Base-by-base conservation (phyloP, 306 rosid genomes). In the Castanea sativa region DNA sequence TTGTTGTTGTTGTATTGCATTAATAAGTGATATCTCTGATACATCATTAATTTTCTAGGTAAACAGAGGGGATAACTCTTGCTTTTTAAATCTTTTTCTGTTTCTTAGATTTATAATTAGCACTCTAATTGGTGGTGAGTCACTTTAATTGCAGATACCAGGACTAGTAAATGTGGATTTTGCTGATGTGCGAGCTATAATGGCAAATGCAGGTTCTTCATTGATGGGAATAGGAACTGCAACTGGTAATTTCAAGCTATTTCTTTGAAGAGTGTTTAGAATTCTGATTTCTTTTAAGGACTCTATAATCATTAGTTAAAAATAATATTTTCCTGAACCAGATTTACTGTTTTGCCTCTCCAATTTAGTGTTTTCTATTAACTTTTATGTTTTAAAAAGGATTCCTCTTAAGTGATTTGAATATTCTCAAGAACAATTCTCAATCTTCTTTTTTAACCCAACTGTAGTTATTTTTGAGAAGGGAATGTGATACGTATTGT, bases 171-270 rank as follows among this genome's bases (percentile, higher is more conserved):
- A 94, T 79, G 98, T 92, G 71, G 98, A 94, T 85, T 94, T 94
- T 88, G 98, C 98, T 25, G 97, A 94, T 82, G 97, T 94, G 65
- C 89, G 96, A 74, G 96, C 98, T 79, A 90, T 94, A 88, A 94
- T 94, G 97, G 98, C 93, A 73, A 92, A 86, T 79, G 98, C 97
- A 15, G 98, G 98, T 73, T 94, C 98, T 84, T 94, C 96, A 61
- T 79, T 92, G 84, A 90, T 94, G 98, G 98, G 97, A 75, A 94
- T 90, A 72, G 97, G 97, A 89, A 94, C 94, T 70, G 97, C 97
- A 70, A 92, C 93, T 79, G 98, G 97, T 90, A 86, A 86, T 32
- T 30, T 59, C 11, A 41, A 30, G 79, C 52, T 80, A 21, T 49
- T 53, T 64, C 51, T 29, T 23, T 25, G 59, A 74, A 70, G 27